Conservation (phyloP, 169 alveolate genomes). For the Plasmodium inui region DNA sequence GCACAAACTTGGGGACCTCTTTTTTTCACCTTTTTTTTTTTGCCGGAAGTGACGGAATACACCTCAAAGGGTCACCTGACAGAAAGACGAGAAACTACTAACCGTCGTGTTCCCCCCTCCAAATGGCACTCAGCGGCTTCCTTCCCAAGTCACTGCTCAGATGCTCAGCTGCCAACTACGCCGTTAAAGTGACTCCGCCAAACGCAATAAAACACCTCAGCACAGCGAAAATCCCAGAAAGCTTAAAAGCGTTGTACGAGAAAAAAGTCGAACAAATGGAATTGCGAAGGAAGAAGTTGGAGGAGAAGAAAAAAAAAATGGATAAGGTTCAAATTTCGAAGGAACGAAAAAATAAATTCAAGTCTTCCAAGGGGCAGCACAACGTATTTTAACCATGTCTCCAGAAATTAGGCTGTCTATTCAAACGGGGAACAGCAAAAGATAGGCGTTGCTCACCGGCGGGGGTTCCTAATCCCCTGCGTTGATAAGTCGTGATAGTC, state of each 20-base stretch:
- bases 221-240: slow-evolving; percentile 48
- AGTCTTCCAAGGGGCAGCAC: slow-evolving; percentile 74
- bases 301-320: slow-evolving; percentile 58
- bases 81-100: not conserved
- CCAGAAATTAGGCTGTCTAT: too few relatives aligned
- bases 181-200: not conserved
- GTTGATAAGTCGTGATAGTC: not conserved
- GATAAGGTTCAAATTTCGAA: slow-evolving; percentile 56
- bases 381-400: slow-evolving; percentile 22
- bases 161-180: not conserved
- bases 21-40: too few relatives aligned
- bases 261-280: slow-evolving; percentile 68
- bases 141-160: not conserved
- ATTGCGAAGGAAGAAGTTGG: slow-evolving; percentile 43
- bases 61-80: not conserved
- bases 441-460: not conserved
- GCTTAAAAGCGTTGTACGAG: slow-evolving; percentile 53
- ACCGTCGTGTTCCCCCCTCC: not conserved
- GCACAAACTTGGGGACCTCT: not conserved
- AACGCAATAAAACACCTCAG: slow-evolving; percentile 5
- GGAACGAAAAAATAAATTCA: slow-evolving; percentile 64
- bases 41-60: not conserved
- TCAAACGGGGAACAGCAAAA: not conserved
- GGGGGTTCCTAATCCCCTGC: not conserved
- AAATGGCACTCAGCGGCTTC: not conserved